Conservation (phyloP, 768 basidiomycete genomes). For the Serendipita sp. region DNA sequence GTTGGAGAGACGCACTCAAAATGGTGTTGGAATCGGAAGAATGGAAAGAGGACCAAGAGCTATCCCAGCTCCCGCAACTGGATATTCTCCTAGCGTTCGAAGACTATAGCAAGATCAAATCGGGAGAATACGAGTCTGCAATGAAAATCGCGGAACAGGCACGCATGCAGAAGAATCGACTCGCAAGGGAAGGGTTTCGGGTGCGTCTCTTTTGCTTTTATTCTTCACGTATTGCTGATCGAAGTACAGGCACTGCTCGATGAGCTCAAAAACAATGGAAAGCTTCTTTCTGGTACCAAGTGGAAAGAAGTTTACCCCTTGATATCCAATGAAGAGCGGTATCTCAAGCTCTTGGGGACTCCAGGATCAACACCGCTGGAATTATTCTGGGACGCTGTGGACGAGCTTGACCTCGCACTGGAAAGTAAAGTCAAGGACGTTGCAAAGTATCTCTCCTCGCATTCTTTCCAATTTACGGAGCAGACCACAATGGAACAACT, state of each 20-base stretch:
- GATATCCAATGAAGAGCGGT: constrained; percentile 67
- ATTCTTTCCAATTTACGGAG: constrained; percentile 27
- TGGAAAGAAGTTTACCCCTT: constrained; percentile 82
- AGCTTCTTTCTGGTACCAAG: constrained; percentile 67
- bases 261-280: constrained; percentile 46
- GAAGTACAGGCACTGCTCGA: constrained; percentile 45
- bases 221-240: neutral
- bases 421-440: constrained; percentile 41
- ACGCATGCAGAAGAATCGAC: constrained; percentile 70
- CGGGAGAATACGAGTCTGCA: constrained; percentile 84
- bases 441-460: constrained; percentile 14
- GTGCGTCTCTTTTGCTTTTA: constrained; percentile 24
- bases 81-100: constrained; percentile 91
- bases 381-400: constrained; percentile 89
- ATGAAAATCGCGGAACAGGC: constrained; percentile 66
- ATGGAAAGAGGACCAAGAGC: constrained; percentile 60
- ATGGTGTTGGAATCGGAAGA: constrained; percentile 61
- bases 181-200: constrained; percentile 83
- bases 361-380: constrained; percentile 92
- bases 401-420: constrained; percentile 70
- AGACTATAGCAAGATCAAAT: constrained; percentile 78
- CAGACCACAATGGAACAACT: constrained; percentile 57
- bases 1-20: constrained; percentile 76
- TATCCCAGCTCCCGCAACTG: constrained; percentile 72
- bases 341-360: constrained; percentile 75